Percentiles rank a stretch among this genome's conserved stretches.
Conservation (phyloP, 108 stramenopile species). For the Asterionellopsis glacialis region DNA sequence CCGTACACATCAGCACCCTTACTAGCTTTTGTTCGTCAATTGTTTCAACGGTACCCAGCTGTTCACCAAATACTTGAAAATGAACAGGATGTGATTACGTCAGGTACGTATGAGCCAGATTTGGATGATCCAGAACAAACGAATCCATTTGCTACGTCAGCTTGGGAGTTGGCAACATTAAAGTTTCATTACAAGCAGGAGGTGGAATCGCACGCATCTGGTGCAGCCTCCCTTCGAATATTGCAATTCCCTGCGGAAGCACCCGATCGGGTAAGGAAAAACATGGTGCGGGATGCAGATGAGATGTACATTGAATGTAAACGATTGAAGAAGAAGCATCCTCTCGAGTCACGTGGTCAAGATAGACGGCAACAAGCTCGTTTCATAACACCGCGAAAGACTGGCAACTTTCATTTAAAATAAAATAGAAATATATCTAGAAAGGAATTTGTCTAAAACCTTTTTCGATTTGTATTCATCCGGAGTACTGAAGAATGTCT, state of each 20-base stretch:
- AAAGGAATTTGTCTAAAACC: no score
- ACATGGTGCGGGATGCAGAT: slow-evolving; percentile 32
- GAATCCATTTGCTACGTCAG: slow-evolving; percentile 77
- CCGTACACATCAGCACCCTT: slow-evolving; percentile 64
- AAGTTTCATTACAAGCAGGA: slow-evolving; percentile 63
- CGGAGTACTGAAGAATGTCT: neutral
- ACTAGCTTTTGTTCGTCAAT: slow-evolving; percentile 69
- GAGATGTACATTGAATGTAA: slow-evolving; percentile 55
- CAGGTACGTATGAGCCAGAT: slow-evolving; percentile 59
- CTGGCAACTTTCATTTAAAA: slow-evolving; percentile 32
- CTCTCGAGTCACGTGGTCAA: slow-evolving; percentile 25
- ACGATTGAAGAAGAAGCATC: slow-evolving; percentile 49
- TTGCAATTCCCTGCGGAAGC: slow-evolving; percentile 70
- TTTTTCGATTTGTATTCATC: no score
- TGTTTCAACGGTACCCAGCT: slow-evolving; percentile 63
- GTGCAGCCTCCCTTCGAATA: slow-evolving; percentile 44
- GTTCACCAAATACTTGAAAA: slow-evolving; percentile 71
- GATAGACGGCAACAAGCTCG: slow-evolving; percentile 23
- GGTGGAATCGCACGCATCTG: slow-evolving; percentile 47
- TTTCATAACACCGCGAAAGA: slow-evolving; percentile 62
- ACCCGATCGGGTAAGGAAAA: slow-evolving; percentile 38
- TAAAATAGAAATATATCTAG: neutral
- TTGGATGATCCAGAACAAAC: slow-evolving; percentile 77
- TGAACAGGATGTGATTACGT: slow-evolving; percentile 79
- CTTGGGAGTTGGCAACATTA: slow-evolving; percentile 72